Conservation (phyloP, 148 eudicot genomes). For the Cornus controversa region DNA sequence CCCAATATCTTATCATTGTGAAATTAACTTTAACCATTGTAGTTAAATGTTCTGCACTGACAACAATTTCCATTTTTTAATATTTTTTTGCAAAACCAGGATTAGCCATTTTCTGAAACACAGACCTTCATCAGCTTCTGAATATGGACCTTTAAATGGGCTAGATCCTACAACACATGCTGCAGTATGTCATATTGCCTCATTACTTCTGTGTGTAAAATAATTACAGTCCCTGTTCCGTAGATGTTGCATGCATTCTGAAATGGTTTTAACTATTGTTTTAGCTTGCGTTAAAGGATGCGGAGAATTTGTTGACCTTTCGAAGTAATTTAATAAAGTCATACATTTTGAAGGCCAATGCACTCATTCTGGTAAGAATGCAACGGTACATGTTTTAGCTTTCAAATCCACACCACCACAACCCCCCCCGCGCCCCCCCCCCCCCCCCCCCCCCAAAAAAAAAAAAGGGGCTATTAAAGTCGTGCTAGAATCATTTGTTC, state of each 20-base stretch:
- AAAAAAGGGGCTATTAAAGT: not conserved
- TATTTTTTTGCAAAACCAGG: conserved; percentile 35
- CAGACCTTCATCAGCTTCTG: conserved; percentile 78
- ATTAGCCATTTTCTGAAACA: conserved; percentile 60
- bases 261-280: conserved; percentile 8
- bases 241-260: not conserved
- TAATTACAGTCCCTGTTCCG: not conserved
- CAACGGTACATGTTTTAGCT: not conserved
- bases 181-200: conserved; percentile 48
- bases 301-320: conserved; percentile 66
- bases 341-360: conserved; percentile 66
- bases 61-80: not conserved
- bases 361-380: conserved; percentile 73
- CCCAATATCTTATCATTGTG: not conserved
- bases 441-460: too few relatives aligned
- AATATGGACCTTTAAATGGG: conserved; percentile 72
- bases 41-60: not conserved
- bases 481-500: not conserved
- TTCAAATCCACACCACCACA: too few relatives aligned
- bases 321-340: conserved; percentile 46
- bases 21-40: not conserved
- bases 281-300: conserved; percentile 97
- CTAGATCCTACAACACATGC: conserved; percentile 91
- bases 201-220: not conserved
- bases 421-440: too few relatives aligned